These are phyloP conservation scores for Fusarium buxicola DNA, from an alignment of 2,329 filamentous ascomycete species.

Conservation along the genomic window DNA sequence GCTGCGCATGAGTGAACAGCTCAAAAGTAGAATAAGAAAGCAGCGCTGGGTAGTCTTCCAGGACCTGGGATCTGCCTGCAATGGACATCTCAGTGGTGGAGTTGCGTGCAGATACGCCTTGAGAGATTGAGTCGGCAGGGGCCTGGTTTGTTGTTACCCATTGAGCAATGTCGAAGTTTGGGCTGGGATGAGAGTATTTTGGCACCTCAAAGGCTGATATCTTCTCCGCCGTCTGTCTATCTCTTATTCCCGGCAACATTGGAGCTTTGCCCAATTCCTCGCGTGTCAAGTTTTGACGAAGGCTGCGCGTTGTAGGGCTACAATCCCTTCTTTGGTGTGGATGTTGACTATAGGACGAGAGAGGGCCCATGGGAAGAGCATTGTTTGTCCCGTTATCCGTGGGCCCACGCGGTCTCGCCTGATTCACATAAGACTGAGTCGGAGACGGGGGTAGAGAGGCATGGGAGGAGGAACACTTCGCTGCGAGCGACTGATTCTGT, in stretches of 20 bases:
- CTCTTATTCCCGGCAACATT: no score
- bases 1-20: slow-evolving; percentile 10
- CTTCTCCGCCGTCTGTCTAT: no score
- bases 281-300: not conserved
- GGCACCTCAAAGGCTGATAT: not conserved
- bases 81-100: not conserved
- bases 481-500: not conserved
- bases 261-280: no score
- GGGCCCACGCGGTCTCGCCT: no score
- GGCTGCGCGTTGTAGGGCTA: not conserved
- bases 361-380: not conserved
- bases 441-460: no score
- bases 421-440: no score
- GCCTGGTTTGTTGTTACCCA: not conserved
- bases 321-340: not conserved
- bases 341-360: not conserved
- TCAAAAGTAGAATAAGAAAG: slow-evolving; percentile 7
- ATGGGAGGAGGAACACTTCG: no score
- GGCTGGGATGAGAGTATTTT: not conserved
- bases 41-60: slow-evolving; percentile 1
- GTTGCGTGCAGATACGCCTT: not conserved
- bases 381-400: not conserved
- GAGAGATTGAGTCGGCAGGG: not conserved
- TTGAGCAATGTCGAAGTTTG: not conserved
- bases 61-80: not conserved